These are phyloP conservation scores for Phytophthora capsici DNA, from an alignment of 352 stramenopile genomes.

Conservation along the genomic window DNA sequence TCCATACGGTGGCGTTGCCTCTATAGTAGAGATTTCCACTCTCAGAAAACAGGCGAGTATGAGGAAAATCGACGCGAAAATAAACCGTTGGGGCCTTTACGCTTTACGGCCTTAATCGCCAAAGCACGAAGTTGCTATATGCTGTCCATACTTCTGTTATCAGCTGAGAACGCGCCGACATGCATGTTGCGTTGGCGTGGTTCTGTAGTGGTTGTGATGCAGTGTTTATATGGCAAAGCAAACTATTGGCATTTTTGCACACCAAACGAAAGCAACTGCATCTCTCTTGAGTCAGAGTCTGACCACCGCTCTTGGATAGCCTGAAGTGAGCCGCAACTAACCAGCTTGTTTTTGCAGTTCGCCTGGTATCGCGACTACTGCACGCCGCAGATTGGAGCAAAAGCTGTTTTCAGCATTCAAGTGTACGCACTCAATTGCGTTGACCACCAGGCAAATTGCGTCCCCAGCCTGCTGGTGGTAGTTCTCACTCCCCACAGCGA, in stretches of 20 bases:
- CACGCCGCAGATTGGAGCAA: conserved; percentile 13
- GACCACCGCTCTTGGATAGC: conserved; percentile 22
- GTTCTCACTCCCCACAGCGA: background rate
- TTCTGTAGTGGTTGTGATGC: conserved; percentile 14
- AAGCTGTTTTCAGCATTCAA: conserved; percentile 33
- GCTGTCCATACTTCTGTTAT: conserved; percentile 5
- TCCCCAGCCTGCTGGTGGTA: background rate
- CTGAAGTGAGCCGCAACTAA: conserved; percentile 17
- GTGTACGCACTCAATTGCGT: background rate
- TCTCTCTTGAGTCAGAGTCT: no score
- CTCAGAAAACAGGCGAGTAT: conserved; percentile 23
- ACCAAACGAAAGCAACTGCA: conserved; percentile 8
- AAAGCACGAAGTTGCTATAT: no score
- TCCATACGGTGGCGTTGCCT: background rate
- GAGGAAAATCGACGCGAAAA: conserved; percentile 24
- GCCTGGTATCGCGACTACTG: conserved; percentile 22
- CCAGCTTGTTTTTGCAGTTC: conserved; percentile 14
- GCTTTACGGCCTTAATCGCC: no score
- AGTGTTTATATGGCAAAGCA: conserved; percentile 24
- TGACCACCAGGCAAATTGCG: conserved; percentile 12
- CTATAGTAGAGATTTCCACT: conserved; percentile 10
- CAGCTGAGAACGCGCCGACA: conserved; percentile 25
- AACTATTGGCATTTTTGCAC: conserved; percentile 12
- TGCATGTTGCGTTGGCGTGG: conserved; percentile 16
- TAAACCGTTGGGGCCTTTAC: conserved; percentile 17